These are phyloP conservation scores for Carallia pectinifolia DNA, from an alignment of 345 rosid species.

Conservation along the genomic window DNA sequence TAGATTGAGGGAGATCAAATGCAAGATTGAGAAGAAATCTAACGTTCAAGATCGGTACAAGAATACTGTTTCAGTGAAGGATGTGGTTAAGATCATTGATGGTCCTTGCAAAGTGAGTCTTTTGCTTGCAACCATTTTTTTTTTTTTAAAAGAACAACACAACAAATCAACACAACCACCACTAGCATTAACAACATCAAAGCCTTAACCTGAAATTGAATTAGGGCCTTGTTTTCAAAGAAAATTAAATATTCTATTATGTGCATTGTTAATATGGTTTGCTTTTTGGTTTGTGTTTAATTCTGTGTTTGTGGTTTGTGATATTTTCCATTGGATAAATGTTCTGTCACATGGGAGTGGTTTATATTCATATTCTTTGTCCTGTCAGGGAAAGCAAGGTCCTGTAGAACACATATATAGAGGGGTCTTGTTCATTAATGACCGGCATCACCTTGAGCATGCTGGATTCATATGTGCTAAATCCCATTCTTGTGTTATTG, in stretches of 20 bases:
- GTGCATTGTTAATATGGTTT: not conserved
- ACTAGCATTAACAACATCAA: too few relatives aligned
- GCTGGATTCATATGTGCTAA: constrained; percentile 94
- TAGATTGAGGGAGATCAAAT: constrained; percentile 88
- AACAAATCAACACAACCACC: too few relatives aligned
- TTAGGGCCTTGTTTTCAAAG: too few relatives aligned
- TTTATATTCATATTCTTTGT: constrained; percentile 13
- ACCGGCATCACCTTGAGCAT: constrained; percentile 96
- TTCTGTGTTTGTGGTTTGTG: not conserved
- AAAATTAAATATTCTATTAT: too few relatives aligned
- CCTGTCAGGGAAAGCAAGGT: constrained; percentile 82
- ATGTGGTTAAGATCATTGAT: constrained; percentile 73
- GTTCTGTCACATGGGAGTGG: not conserved
- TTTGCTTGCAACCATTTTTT: not conserved
- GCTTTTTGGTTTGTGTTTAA: not conserved
- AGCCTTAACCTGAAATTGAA: too few relatives aligned
- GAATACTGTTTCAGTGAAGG: constrained; percentile 70
- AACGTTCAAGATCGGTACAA: constrained; percentile 66
- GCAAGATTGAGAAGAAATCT: constrained; percentile 76
- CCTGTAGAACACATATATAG: constrained; percentile 85
- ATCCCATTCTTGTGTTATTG: constrained; percentile 62
- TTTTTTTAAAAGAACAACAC: too few relatives aligned
- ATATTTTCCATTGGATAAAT: not conserved
- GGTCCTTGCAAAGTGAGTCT: constrained; percentile 86
- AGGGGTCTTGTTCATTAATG: constrained; percentile 71